phyloP scores from a whole-genome alignment of 1,139 yeast species.

The Lodderomyces theae region DNA sequence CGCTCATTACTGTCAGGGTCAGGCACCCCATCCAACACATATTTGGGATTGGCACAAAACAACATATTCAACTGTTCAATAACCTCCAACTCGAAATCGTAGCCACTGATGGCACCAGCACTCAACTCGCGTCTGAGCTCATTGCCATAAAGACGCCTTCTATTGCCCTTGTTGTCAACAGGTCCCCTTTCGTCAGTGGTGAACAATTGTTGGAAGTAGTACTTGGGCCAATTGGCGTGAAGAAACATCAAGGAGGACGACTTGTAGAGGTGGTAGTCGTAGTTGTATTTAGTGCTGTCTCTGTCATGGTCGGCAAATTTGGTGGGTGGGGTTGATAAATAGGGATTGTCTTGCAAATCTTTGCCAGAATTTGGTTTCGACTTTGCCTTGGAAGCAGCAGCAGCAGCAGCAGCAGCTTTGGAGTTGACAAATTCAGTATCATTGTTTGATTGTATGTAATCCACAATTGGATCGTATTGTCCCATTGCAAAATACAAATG shows the following conservation, averaged over 20 bases:
- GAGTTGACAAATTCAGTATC: slow-evolving; percentile 15
- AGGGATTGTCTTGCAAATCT: not conserved
- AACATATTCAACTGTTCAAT: slow-evolving; percentile 28
- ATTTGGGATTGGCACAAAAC: slow-evolving; percentile 24
- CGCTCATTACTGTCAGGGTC: slow-evolving; percentile 21
- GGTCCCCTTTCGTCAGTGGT: slow-evolving; percentile 28
- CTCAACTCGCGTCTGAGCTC: slow-evolving; percentile 27
- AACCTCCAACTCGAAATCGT: slow-evolving; percentile 30
- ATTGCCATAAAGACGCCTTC: slow-evolving; percentile 30
- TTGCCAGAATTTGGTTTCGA: no score
- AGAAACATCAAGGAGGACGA: slow-evolving; percentile 31
- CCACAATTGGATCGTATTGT: slow-evolving; percentile 38
- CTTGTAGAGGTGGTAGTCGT: slow-evolving; percentile 29
- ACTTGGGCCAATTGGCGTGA: slow-evolving; percentile 43
- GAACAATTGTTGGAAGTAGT: slow-evolving; percentile 25
- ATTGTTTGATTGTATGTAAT: slow-evolving; percentile 23
- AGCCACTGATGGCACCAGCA: slow-evolving; percentile 22
- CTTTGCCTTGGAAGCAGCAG: not conserved
- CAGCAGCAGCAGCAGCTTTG: not conserved
- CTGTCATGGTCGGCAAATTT: slow-evolving; percentile 21
- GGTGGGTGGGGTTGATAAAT: slow-evolving; percentile 15
- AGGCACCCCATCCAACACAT: slow-evolving; percentile 24
- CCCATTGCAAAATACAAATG: slow-evolving; percentile 38
- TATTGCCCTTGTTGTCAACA: slow-evolving; percentile 16
- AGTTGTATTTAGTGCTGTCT: slow-evolving; percentile 25